phyloP scores from a whole-genome alignment of 768 basidiomycete genomes.

The Collybia mongolica region DNA sequence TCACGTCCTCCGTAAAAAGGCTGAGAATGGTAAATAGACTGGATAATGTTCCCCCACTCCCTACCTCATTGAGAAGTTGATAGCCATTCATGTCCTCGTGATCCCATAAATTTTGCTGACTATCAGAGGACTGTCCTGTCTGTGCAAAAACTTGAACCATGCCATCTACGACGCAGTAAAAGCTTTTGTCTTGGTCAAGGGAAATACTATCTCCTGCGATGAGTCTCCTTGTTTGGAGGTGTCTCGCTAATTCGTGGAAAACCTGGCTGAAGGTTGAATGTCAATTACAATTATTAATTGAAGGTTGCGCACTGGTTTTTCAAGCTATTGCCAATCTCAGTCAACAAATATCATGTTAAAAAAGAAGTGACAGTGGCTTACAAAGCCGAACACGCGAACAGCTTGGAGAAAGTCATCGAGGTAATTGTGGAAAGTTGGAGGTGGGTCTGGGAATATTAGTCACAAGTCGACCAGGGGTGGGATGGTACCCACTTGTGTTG shows the following conservation, averaged over 20 bases:
- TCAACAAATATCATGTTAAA: not conserved
- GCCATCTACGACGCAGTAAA: constrained; percentile 99
- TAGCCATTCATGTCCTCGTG: constrained; percentile 93
- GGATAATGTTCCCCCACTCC: constrained; percentile 91
- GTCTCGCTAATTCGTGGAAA: constrained; percentile 95
- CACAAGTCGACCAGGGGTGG: not conserved
- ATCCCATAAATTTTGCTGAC: constrained; percentile 63
- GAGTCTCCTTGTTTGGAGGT: constrained; percentile 92
- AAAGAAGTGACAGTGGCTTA: constrained; percentile 30
- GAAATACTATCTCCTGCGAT: constrained; percentile 95
- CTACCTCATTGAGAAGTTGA: constrained; percentile 94
- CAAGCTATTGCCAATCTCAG: constrained; percentile 39
- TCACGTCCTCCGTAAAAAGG: constrained; percentile 93
- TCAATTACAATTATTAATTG: not conserved
- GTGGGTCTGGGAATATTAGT: constrained; percentile 42
- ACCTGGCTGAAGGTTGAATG: constrained; percentile 45
- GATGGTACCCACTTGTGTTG: constrained; percentile 48
- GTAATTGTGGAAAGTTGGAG: constrained; percentile 89
- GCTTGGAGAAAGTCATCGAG: constrained; percentile 97
- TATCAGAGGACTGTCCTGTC: constrained; percentile 50
- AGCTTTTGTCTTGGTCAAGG: constrained; percentile 88
- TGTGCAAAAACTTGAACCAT: constrained; percentile 90
- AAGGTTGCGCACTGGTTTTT: constrained; percentile 77
- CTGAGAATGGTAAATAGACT: constrained; percentile 96
- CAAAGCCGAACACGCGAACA: constrained; percentile 94